Evolutionary conservation across 306 rosid genomes (phyloP), one percentile per base, ranked within the genome.

Genomic region (Argentina anserina): DNA sequence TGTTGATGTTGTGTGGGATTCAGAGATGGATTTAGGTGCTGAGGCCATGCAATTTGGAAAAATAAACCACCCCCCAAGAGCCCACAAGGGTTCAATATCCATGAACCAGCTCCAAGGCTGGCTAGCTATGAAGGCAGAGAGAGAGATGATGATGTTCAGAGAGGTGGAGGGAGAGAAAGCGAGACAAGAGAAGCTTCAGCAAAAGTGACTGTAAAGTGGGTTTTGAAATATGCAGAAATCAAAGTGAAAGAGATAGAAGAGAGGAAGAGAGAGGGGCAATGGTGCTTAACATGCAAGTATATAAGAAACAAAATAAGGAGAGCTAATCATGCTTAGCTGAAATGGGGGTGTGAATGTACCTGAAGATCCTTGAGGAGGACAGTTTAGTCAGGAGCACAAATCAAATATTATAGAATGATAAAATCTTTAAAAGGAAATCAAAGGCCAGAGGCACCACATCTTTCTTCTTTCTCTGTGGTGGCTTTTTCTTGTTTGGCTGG

Each of bases 21-120:
- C 85, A 52, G 86, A 75, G 72, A 70, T 60, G 65, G 79, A 53
- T 72, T 89, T 91, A 72, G 87, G 83, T 81, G 85, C 47, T 56
- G 84, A 70, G 72, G 96, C 99, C 99, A 94, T 94, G 91, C 99
- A 94, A 87, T 80, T 89, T 72, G 87, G 86, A 89, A 89, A 70
- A 89, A 90, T 83, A 85, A 78, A 85, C 92, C 92, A 91, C 92
- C 98, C 99, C 99, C 96, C 99, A 85, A 90, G 78, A 85, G 76
- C 80, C 97, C 97, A 91, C 91, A 91, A 88, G 94, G 92, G 87
- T 86, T 93, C 97, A 93, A 93, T 87, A 91, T 91, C 98, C 98
- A 93, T 93, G 85, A 91, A 93, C 98, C 94, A 84, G 89, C 87
- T 11, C 83, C 91, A 86, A 84, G 83, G 84, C 80, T 52, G 50